phyloP scores from a whole-genome alignment of 768 basidiomycete species.

The Antrodiella citrinella region DNA sequence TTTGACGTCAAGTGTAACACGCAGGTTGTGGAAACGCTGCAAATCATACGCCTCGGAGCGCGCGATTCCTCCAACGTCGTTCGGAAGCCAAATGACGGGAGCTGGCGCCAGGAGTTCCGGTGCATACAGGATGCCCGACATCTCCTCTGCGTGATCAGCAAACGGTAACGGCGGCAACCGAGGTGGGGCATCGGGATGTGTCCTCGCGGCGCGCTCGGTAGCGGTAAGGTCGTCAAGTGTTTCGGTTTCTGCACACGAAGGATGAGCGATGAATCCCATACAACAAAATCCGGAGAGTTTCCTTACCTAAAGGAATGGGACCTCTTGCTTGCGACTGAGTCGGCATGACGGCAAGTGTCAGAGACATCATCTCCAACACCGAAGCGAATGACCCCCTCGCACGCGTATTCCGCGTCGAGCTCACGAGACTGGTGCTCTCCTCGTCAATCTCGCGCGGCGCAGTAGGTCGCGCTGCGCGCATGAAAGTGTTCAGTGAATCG shows the following conservation, averaged over 20 bases:
- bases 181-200: slow-evolving; percentile 71
- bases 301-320: slow-evolving; percentile 61
- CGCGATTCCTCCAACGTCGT: slow-evolving; percentile 67
- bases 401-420: slow-evolving; percentile 26
- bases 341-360: slow-evolving; percentile 69
- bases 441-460: slow-evolving; percentile 30
- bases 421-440: slow-evolving; percentile 43
- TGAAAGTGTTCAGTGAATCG: slow-evolving; percentile 51
- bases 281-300: slow-evolving; percentile 6
- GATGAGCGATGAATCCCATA: background rate
- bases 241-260: slow-evolving; percentile 47
- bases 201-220: slow-evolving; percentile 70
- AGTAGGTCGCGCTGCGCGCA: slow-evolving; percentile 31
- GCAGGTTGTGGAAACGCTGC: slow-evolving; percentile 63
- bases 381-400: slow-evolving; percentile 70
- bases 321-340: slow-evolving; percentile 46
- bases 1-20: slow-evolving; percentile 62
- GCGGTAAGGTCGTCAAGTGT: slow-evolving; percentile 74
- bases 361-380: slow-evolving; percentile 79
- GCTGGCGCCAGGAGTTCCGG: slow-evolving; percentile 72
- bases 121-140: slow-evolving; percentile 72
- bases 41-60: slow-evolving; percentile 70
- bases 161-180: slow-evolving; percentile 63
- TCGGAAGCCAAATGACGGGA: slow-evolving; percentile 81
- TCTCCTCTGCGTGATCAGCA: slow-evolving; percentile 68